Evolutionary conservation across 2,329 filamentous ascomycete genomes (phyloP), one percentile per base, ranked within the genome.

Genomic region (Paecilomyces sp.): DNA sequence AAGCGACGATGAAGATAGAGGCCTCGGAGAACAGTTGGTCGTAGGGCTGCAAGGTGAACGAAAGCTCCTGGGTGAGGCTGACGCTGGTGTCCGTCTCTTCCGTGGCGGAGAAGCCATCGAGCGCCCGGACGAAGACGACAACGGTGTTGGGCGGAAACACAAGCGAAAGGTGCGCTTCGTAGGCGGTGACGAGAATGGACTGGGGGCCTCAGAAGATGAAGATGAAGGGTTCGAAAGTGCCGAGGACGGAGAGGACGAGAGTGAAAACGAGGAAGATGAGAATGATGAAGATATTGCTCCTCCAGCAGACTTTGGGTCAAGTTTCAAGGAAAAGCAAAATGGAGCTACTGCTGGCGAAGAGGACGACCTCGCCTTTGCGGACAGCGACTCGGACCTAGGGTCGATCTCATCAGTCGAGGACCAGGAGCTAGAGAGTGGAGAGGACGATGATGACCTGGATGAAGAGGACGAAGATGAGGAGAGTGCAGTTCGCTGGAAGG

Each of bases 311-410:
- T 77, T 80, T 24, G 77, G 75, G 41, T 72, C 73, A 28, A 74
- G 69, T 12, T 76, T 81, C 61, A 75, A 70, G 58, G 71, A 77
- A 59, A 70, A 69, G 30, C 75, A 80, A 36, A 84, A 83, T 58
- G 83, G 81, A n/a, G 82, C 82, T 18, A 78, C 80, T 3, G 79
- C 83, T 41, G 81, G 71, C 24, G 80, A 79, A 11, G 84, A 86
- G 25, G 90, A 86, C 31, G 91, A 96, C 58, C 68, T 97, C 60
- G 91, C 87, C 1, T 99, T 97, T 78, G 94, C 94, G 13, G 94
- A 99, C 70, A 96, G 91, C 69, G 95, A 99, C 74, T 99, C 94
- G 0, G 95, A 99, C 72, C 82, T 99, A 3, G 94, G 94, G 6
- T 96, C 93, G 3, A 76, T 97, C 63, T 96, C 91, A 8, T 82